A percentile compares a stretch with the other conserved stretches of the same genome.
Evolutionary conservation across 2,329 filamentous ascomycete genomes (phyloP).

Genomic region (Aspergillus quadrilineatus): DNA sequence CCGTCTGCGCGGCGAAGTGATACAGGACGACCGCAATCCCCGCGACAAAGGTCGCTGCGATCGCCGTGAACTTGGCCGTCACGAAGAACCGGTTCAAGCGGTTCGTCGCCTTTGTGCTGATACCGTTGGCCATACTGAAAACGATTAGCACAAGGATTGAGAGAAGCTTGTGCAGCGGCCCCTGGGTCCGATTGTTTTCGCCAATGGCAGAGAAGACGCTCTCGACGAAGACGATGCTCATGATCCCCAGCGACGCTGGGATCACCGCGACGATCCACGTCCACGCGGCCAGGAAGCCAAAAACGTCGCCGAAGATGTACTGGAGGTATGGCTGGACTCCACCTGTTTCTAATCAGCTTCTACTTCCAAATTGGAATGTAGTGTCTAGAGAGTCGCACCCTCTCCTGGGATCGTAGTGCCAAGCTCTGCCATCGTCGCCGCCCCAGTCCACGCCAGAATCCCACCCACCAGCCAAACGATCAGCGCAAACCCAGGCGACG

Average conservation of each 20-base stretch:
- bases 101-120: conserved; percentile 19
- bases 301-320: conserved; percentile 21
- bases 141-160: conserved; percentile 14
- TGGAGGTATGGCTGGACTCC: conserved; percentile 21
- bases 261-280: conserved; percentile 23
- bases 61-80: conserved; percentile 17
- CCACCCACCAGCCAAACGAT: conserved; percentile 21
- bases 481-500: conserved; percentile 17
- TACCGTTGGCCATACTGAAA: conserved; percentile 17
- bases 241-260: conserved; percentile 19
- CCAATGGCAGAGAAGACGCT: conserved; percentile 19
- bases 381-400: conserved; percentile 4
- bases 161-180: conserved; percentile 14
- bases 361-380: background rate
- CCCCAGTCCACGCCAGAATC: conserved; percentile 19
- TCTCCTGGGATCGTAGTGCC: conserved; percentile 21
- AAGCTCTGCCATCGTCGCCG: conserved; percentile 20
- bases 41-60: conserved; percentile 11
- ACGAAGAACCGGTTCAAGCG: conserved; percentile 18
- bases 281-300: conserved; percentile 21
- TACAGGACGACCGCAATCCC: conserved; percentile 14
- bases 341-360: background rate
- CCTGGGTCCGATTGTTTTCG: conserved; percentile 9
- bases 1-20: background rate
- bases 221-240: conserved; percentile 22